Evolutionary conservation across 305 asterid species (phyloP).

Genomic region (Plantago coronopus): DNA sequence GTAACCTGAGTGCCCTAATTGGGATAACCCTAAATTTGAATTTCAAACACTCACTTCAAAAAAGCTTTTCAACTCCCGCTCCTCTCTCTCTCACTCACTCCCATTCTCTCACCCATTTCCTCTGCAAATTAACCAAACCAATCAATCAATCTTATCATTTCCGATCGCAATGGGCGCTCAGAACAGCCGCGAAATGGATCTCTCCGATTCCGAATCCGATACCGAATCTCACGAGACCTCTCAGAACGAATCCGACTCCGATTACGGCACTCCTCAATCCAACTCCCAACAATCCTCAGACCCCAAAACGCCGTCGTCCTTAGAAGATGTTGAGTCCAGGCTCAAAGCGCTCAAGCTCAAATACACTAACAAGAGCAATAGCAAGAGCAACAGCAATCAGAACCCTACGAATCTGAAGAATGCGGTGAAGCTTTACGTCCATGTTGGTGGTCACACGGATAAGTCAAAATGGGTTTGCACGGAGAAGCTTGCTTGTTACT

Average conservation of each 20-base stretch:
- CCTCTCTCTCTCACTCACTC: slow-evolving; percentile 24
- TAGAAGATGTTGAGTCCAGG: slow-evolving; percentile 77
- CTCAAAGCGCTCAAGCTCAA: slow-evolving; percentile 84
- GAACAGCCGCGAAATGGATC: slow-evolving; percentile 71
- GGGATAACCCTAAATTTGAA: not conserved
- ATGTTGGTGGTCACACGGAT: slow-evolving; percentile 49
- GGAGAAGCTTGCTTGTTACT: slow-evolving; percentile 55
- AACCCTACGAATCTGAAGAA: slow-evolving; percentile 33
- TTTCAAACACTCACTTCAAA: not conserved
- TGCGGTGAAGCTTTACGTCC: slow-evolving; percentile 64
- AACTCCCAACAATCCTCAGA: slow-evolving; percentile 21
- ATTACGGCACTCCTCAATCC: slow-evolving; percentile 66
- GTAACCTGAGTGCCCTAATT: not conserved
- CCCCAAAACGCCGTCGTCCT: slow-evolving; percentile 59
- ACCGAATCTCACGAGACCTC: slow-evolving; percentile 51
- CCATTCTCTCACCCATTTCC: not conserved
- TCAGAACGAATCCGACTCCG: too few relatives aligned
- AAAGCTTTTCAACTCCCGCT: slow-evolving; percentile 39
- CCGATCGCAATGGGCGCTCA: slow-evolving; percentile 72
- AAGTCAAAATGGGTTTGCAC: slow-evolving; percentile 72
- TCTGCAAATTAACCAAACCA: slow-evolving; percentile 16
- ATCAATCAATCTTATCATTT: not conserved
- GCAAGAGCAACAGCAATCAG: slow-evolving; percentile 8
- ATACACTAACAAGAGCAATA: slow-evolving; percentile 38
- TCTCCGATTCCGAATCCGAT: slow-evolving; percentile 73